Base-by-base conservation (phyloP, 1,284 basidiomycete species). In the Polyporus tsugae region DNA sequence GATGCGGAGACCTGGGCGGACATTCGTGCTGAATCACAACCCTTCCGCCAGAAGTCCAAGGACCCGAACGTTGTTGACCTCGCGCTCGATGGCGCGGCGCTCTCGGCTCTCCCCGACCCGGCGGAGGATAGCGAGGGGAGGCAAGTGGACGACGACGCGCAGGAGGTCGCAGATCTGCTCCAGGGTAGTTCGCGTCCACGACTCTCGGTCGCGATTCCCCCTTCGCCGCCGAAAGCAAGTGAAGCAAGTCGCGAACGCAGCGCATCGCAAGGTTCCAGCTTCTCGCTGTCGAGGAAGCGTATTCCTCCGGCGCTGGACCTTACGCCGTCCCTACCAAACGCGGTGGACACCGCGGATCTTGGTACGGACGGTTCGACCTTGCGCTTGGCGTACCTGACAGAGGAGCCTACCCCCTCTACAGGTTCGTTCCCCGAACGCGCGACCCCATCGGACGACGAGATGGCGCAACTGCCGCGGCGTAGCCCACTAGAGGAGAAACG, bases 1-100 rank as follows among this genome's bases (percentile, higher is more conserved):
- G 90, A 91, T 77, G 86, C 81, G 70, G 86, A 90, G 72, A 84
- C 86, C 4, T 91, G 90, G 89, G 81, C 82, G 67, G 86, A 86
- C 63, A 82, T 91, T 61, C 87, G 81, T 63, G 77, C 74, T 58
- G 78, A 76, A 64, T 55, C 70, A 67, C 53, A 76, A 77, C 65
- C 35, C 53, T 58, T 66, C 58, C 33, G 57, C 39, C 71, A 72
- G 71, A 70, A 63, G 61, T 55, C 75, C 74, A 72, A 72, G 58
- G 82, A 85, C 75, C 84, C 85, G 2, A 83, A 87, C 70, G 78
- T 87, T 59, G 83, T 87, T 44, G 79, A 87, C 33, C 81, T 91
- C 11, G 85, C 87, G 19, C 78, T 91, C 60, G 86, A 85, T 66
- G 86, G 82, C 35, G 80, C 80, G 2, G 84, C 87, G 44, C 80